These are phyloP conservation scores for Pontederia crassipes DNA, from an alignment of 176 grass and related monocot genomes.

Conservation along the genomic window DNA sequence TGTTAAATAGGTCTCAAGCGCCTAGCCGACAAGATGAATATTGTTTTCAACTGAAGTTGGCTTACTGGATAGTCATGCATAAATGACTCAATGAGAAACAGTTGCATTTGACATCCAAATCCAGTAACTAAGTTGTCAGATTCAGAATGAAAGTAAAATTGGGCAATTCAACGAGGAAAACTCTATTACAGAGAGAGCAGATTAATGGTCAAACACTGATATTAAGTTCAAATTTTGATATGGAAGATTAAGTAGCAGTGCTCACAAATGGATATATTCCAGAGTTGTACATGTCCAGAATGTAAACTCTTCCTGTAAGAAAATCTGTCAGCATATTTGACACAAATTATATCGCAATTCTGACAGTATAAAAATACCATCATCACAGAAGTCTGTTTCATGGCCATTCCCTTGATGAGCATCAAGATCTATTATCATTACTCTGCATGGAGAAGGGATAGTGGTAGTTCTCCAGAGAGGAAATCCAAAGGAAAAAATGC, in stretches of 20 bases:
- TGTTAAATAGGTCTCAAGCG: too few relatives aligned
- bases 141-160: too few relatives aligned
- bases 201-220: neutral
- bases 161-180: too few relatives aligned
- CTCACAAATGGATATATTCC: conserved; percentile 93
- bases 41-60: too few relatives aligned
- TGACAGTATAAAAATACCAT: conserved; percentile 34
- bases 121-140: too few relatives aligned
- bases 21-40: too few relatives aligned
- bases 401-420: conserved; percentile 99
- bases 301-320: conserved; percentile 73
- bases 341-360: conserved; percentile 2
- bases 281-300: conserved; percentile 91
- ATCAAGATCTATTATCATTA: conserved; percentile 97
- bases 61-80: too few relatives aligned
- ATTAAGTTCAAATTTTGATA: neutral
- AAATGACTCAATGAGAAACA: too few relatives aligned
- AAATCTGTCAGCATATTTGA: neutral
- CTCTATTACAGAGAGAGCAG: neutral
- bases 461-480: neutral
- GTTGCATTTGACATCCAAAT: too few relatives aligned
- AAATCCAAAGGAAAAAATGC: neutral
- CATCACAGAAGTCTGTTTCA: conserved; percentile 80
- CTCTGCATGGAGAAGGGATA: conserved; percentile 32
- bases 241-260: neutral